These are phyloP conservation scores for Neopestalotiopsis sp. DNA, from an alignment of 2,329 filamentous ascomycete genomes.

Conservation along the genomic window DNA sequence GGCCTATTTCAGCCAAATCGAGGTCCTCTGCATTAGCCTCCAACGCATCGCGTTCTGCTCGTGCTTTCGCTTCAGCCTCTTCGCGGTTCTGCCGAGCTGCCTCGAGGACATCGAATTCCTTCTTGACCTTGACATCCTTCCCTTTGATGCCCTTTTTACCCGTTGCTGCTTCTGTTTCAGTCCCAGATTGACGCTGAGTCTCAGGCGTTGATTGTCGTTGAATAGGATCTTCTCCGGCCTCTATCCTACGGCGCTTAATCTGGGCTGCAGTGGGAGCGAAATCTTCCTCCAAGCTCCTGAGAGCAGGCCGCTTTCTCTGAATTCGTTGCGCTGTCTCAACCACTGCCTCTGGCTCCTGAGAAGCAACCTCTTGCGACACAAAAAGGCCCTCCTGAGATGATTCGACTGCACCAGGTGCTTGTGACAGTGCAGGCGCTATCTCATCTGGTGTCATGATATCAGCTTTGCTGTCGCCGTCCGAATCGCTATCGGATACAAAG, in stretches of 20 bases:
- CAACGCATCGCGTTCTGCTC: slow-evolving; percentile 58
- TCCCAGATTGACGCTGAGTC: slow-evolving; percentile 23
- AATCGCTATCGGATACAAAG: slow-evolving; percentile 54
- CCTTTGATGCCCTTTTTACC: slow-evolving; percentile 46
- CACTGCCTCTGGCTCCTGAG: slow-evolving; percentile 30
- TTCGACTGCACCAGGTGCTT: slow-evolving; percentile 29
- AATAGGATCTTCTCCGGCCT: slow-evolving; percentile 56
- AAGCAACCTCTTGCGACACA: slow-evolving; percentile 55
- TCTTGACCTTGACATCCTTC: slow-evolving; percentile 51
- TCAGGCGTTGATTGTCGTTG: slow-evolving; percentile 37
- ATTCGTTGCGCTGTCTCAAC: slow-evolving; percentile 30
- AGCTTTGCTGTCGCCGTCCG: slow-evolving; percentile 36
- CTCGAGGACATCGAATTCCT: slow-evolving; percentile 73
- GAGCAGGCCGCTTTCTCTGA: slow-evolving; percentile 52
- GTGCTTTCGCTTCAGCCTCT: slow-evolving; percentile 69
- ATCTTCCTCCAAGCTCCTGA: slow-evolving; percentile 68
- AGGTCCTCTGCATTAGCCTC: slow-evolving; percentile 65
- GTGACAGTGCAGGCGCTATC: slow-evolving; percentile 19
- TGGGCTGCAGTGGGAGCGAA: slow-evolving; percentile 79
- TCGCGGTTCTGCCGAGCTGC: slow-evolving; percentile 65
- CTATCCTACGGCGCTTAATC: slow-evolving; percentile 79
- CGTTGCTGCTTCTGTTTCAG: slow-evolving; percentile 40
- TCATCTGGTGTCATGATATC: slow-evolving; percentile 43
- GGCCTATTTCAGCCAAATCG: slow-evolving; percentile 74
- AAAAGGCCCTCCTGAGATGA: slow-evolving; percentile 56